Evolutionary conservation across 2,329 filamentous ascomycete species (phyloP), one percentile per base, ranked within the genome.

Genomic region (Monilinia laxa): DNA sequence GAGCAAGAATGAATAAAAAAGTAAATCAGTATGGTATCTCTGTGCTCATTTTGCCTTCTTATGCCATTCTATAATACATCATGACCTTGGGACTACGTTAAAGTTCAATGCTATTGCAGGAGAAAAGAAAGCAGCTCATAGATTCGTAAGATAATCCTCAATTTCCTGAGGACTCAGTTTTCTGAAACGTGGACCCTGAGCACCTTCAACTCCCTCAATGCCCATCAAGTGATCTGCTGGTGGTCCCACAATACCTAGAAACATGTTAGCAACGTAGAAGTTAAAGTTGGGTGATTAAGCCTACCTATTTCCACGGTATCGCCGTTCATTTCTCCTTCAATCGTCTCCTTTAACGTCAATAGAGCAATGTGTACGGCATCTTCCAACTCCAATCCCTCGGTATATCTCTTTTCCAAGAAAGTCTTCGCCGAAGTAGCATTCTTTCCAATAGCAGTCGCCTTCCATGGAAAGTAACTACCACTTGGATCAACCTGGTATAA

Each of bases 401-500:
- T 97, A 82, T 98, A 99, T 80, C 95, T 86, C 89, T 99, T 99
- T 85, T 99, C 95, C 78, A 99, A 81, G 83, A 99, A 99, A 0
- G 95, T 99, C 87, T 99, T 99, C 66, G 95, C 95, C 76, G 93
- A 96, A 52, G 95, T 97, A 64, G 95, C 95, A 77, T 93, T 96
- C 87, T 99, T 99, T 76, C 95, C 95, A 76, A 99, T 99, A 63
- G 95, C 95, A 59, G 95, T 99, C 53, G 95, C 95, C 84, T 99
- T 99, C 95, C 95, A 99, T 4, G 95, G 95, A 79, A 97, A 99
- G 79, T 99, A 99, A 79, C 92, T 96, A 73, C 95, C 95, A 71
- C 92, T 97, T n/a, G 95, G 95, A 78, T 99, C 95, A 73, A 99
- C 95, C 82, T 99, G 94, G 82, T 99, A 99, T 77, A 99, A 82